A percentile compares a stretch with the other conserved stretches of the same genome.
phyloP scores from a whole-genome alignment of 805 yeast genomes.

The Wickerhamomyces strasburgensis region DNA sequence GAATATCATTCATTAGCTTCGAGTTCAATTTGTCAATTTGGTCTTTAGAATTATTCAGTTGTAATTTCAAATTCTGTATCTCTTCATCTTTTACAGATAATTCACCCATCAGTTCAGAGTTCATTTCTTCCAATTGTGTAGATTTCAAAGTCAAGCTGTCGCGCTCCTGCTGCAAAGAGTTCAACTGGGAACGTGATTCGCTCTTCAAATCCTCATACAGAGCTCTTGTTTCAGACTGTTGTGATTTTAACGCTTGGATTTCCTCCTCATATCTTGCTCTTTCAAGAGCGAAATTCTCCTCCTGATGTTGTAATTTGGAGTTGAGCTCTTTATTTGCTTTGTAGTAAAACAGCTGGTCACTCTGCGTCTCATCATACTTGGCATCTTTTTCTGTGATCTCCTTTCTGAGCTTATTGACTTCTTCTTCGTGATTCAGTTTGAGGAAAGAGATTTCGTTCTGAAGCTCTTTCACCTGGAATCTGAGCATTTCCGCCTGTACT shows the following conservation, averaged over 20 bases:
- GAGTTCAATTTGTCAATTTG: conserved; percentile 3
- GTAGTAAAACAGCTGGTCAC: conserved; percentile 34
- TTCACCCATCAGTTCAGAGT: conserved; percentile 5
- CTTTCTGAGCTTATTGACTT: conserved; percentile 25
- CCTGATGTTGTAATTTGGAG: conserved; percentile 22
- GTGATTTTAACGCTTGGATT: conserved; percentile 14
- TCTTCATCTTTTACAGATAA: conserved; percentile 21
- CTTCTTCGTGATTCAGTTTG: conserved; percentile 28
- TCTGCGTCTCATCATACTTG: conserved; percentile 15
- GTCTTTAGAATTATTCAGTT: conserved; percentile 20
- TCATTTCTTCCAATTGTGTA: conserved; percentile 5
- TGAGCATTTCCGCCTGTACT: conserved; percentile 25
- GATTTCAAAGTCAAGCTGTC: conserved; percentile 4
- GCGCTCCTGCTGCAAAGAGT: not conserved
- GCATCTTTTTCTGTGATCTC: conserved; percentile 18
- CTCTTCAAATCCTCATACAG: conserved; percentile 5
- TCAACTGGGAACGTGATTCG: not conserved
- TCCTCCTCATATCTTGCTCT: conserved; percentile 22
- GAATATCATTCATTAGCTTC: conserved; percentile 19
- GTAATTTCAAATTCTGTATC: conserved; percentile 26
- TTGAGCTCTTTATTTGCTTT: conserved; percentile 29
- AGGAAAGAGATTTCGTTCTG: conserved; percentile 36
- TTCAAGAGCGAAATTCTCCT: conserved; percentile 21
- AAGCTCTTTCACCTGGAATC: conserved; percentile 33
- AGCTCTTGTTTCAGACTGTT: conserved; percentile 13